Evolutionary conservation across 345 rosid genomes (phyloP).

Genomic region (Diplotaxis tenuifolia): DNA sequence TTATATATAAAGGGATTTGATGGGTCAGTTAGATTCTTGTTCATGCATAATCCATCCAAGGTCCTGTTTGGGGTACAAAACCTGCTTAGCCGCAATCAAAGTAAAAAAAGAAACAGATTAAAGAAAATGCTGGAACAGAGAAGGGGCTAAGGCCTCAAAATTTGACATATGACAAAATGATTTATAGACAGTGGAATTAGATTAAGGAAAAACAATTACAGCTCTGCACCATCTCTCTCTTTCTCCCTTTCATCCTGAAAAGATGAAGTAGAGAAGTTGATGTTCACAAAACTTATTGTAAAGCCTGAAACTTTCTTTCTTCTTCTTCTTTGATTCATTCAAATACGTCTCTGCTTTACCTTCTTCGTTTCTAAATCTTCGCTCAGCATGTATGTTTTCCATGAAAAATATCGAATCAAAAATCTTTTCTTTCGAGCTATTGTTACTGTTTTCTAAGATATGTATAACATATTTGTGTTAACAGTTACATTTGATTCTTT

Average conservation of each 20-base stretch:
- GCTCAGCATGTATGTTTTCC: slow-evolving; percentile 20
- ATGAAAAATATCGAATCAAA: slow-evolving; percentile 12
- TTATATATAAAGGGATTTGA: neutral
- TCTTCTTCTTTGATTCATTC: slow-evolving; percentile 37
- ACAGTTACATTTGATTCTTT: slow-evolving; percentile 19
- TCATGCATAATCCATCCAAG: too few relatives aligned
- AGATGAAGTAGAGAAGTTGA: slow-evolving; percentile 46
- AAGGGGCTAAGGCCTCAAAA: neutral
- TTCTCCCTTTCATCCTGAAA: slow-evolving; percentile 42
- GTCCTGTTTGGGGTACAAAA: too few relatives aligned
- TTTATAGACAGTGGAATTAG: neutral
- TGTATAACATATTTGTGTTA: slow-evolving; percentile 1
- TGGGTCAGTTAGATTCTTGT: too few relatives aligned
- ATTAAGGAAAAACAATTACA: neutral
- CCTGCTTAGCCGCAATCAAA: too few relatives aligned
- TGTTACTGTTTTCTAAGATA: slow-evolving; percentile 18
- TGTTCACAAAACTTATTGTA: slow-evolving; percentile 45
- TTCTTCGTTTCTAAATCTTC: slow-evolving; percentile 18
- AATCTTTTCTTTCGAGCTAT: slow-evolving; percentile 26
- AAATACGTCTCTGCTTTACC: slow-evolving; percentile 32
- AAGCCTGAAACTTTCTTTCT: slow-evolving; percentile 30
- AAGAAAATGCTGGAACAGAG: neutral
- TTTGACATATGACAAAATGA: neutral
- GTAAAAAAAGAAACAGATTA: slow-evolving; percentile 22
- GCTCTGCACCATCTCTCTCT: slow-evolving; percentile 36